These are phyloP conservation scores for Coemansia sp. DNA, from an alignment of 192 early-diverging fungal species.

Conservation along the genomic window DNA sequence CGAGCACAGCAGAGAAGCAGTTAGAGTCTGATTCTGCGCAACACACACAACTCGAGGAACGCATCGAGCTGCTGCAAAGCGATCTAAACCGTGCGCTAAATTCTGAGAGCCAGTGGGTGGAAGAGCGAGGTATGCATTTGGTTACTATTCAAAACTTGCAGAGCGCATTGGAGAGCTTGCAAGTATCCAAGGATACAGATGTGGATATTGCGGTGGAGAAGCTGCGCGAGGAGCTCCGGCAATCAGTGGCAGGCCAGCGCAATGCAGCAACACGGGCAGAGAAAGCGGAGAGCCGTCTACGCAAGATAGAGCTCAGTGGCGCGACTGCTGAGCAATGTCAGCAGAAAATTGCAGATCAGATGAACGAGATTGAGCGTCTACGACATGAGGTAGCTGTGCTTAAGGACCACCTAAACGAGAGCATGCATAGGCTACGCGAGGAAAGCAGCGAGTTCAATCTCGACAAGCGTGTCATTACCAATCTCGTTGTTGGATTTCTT, in stretches of 20 bases:
- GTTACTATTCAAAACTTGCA: constrained; percentile 81
- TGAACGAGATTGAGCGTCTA: constrained; percentile 55
- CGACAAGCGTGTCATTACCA: constrained; percentile 84
- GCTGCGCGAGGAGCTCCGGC: constrained; percentile 54
- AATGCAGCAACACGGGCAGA: constrained; percentile 60
- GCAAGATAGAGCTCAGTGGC: constrained; percentile 28
- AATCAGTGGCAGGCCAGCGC: constrained; percentile 48
- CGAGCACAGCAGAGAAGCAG: constrained; percentile 30
- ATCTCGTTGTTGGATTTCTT: constrained; percentile 86
- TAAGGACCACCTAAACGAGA: constrained; percentile 88
- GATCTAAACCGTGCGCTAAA: constrained; percentile 59
- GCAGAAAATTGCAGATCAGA: constrained; percentile 55
- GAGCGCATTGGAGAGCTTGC: constrained; percentile 83
- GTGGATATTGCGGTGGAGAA: constrained; percentile 58
- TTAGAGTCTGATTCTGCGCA: constrained; percentile 26
- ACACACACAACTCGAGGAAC: constrained; percentile 42
- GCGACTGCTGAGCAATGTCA: constrained; percentile 56
- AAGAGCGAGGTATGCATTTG: constrained; percentile 59
- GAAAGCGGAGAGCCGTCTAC: constrained; percentile 27
- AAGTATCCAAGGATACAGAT: constrained; percentile 70
- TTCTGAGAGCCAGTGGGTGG: constrained; percentile 57
- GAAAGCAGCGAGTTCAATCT: constrained; percentile 77
- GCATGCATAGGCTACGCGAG: constrained; percentile 82
- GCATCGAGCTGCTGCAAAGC: constrained; percentile 55
- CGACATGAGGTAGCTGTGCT: constrained; percentile 63